Evolutionary conservation across 176 grass and related monocot genomes (phyloP).

Genomic region (Guadua angustifolia): DNA sequence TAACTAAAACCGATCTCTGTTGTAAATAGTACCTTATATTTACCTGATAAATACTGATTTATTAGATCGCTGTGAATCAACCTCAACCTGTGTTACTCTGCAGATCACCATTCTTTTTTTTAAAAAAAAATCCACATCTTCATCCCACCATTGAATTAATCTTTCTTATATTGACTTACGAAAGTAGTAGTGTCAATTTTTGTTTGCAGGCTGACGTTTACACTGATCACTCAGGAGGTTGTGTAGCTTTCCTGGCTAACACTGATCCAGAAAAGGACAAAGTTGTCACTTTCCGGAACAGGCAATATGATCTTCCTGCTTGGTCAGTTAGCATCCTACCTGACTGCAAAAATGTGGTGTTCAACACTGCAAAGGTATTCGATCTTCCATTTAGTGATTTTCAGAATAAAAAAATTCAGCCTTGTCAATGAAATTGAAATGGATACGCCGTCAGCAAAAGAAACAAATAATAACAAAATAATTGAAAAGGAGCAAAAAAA

Average conservation of each 20-base stretch:
- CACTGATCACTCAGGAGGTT: slow-evolving; percentile 76
- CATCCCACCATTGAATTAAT: slow-evolving; percentile 1
- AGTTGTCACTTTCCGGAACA: slow-evolving; percentile 69
- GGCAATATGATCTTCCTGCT: slow-evolving; percentile 78
- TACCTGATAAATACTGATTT: slow-evolving; percentile 7
- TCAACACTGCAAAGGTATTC: slow-evolving; percentile 91
- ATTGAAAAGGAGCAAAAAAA: not conserved
- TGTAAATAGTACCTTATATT: slow-evolving; percentile 12
- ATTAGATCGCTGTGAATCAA: slow-evolving; percentile 9
- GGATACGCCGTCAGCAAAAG: not conserved
- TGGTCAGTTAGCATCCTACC: slow-evolving; percentile 99
- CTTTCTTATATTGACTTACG: slow-evolving; percentile 2
- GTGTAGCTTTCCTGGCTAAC: slow-evolving; percentile 87
- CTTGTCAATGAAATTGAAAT: slow-evolving; percentile 20
- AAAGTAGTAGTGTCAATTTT: slow-evolving; percentile 19
- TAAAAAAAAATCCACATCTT: slow-evolving; percentile 6
- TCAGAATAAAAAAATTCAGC: slow-evolving; percentile 1
- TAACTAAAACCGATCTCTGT: not conserved
- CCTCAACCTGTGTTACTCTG: not conserved
- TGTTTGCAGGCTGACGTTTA: slow-evolving; percentile 79
- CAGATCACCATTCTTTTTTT: not conserved
- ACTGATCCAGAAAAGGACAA: slow-evolving; percentile 73
- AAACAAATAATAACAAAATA: slow-evolving; percentile 17
- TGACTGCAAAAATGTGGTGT: slow-evolving; percentile 92
- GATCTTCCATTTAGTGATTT: not conserved